phyloP scores from a whole-genome alignment of 768 basidiomycete species.

The Fomitopsis pulvina region DNA sequence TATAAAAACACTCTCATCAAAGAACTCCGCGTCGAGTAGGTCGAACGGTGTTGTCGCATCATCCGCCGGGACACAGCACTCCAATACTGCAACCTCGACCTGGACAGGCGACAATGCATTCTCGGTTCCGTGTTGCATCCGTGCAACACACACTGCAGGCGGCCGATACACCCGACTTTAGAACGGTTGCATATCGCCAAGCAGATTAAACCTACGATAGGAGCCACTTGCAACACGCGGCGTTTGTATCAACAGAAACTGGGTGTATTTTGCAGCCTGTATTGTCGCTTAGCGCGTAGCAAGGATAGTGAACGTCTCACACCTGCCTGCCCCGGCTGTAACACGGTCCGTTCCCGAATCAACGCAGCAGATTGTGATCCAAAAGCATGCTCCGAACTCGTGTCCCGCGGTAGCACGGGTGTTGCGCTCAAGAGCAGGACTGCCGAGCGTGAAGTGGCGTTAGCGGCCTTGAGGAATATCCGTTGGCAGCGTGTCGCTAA shows the following conservation, averaged over 20 bases:
- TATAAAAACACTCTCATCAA: conserved; percentile 67
- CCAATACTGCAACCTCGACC: conserved; percentile 42
- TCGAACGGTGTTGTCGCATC: conserved; percentile 34
- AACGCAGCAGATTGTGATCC: conserved; percentile 13
- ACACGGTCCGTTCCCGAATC: conserved; percentile 50
- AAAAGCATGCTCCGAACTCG: conserved; percentile 3
- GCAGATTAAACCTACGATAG: conserved; percentile 38
- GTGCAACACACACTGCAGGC: conserved; percentile 48
- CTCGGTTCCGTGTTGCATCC: conserved; percentile 42
- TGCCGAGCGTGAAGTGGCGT: conserved; percentile 58
- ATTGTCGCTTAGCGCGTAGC: conserved; percentile 8
- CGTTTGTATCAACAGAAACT: conserved; percentile 47
- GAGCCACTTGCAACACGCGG: conserved; percentile 30
- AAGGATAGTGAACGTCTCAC: conserved; percentile 12
- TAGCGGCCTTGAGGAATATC: conserved; percentile 57
- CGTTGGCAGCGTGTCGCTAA: conserved; percentile 52
- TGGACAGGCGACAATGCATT: conserved; percentile 31
- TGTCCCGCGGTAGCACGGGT: conserved; percentile 1
- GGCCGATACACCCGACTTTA: conserved; percentile 1
- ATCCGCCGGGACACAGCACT: conserved; percentile 42
- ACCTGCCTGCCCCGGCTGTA: conserved; percentile 43
- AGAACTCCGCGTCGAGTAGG: conserved; percentile 66
- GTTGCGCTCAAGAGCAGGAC: conserved; percentile 10
- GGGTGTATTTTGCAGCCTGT: conserved; percentile 28
- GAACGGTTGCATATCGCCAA: background rate